phyloP scores from a whole-genome alignment of 345 rosid genomes.

The Eucalyptus fibrosa region DNA sequence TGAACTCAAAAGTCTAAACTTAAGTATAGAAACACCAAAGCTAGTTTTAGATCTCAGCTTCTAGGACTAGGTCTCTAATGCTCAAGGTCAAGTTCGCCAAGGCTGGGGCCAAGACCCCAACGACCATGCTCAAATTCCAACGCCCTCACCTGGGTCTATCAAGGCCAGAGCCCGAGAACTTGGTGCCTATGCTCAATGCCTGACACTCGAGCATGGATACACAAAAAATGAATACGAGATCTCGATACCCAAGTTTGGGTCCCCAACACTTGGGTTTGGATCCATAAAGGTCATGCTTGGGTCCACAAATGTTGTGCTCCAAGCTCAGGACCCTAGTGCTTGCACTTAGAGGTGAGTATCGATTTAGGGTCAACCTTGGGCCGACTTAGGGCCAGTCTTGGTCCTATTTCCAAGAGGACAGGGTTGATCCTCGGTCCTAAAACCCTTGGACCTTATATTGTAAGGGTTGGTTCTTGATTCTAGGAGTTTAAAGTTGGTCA shows the following conservation, averaged over 20 bases:
- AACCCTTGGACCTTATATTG: no score
- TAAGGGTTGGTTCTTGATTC: no score
- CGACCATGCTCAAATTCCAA: not conserved
- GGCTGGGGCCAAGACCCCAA: not conserved
- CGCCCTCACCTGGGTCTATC: fast-evolving
- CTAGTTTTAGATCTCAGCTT: not conserved
- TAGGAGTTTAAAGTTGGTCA: no score
- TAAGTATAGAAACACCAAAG: no score
- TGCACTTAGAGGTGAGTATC: no score
- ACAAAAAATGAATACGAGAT: not conserved
- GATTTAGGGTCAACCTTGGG: no score
- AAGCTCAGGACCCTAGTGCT: not conserved
- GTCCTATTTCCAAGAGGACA: no score
- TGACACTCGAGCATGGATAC: fast-evolving
- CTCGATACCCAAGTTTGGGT: not conserved
- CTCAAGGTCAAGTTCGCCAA: fast-evolving
- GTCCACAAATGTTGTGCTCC: not conserved
- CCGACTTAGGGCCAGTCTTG: no score
- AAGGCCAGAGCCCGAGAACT: not conserved
- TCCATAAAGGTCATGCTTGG: not conserved
- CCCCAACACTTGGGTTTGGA: not conserved
- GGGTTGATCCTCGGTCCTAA: no score
- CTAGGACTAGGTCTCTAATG: not conserved
- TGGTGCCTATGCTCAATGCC: no score
- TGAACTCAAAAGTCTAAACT: not conserved